Evolutionary conservation across 495 filamentous ascomycete species (phyloP), one percentile per base, ranked within the genome.

Genomic region (Xylaria sp.): DNA sequence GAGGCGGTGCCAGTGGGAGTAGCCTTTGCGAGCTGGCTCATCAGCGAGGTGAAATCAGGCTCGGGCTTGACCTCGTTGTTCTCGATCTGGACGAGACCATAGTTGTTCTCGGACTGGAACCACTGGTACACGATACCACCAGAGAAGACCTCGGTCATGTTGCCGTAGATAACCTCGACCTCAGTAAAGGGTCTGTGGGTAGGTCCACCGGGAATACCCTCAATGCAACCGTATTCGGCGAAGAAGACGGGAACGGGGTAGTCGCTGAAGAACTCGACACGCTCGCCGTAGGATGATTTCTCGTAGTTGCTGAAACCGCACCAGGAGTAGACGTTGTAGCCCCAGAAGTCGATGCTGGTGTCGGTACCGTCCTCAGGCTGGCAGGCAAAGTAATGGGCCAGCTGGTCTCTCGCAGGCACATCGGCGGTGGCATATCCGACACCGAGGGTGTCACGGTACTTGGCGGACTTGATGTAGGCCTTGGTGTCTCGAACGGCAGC

Each of bases 261-360:
- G 75, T 91, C 90, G 63, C 80, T 73, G 82, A 97, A 98, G 82
- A 97, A 93, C n/a, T 90, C 79, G 52, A 93, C 94, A 72, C 93
- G 90, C 41, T 85, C 86, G 73, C 90, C 85, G 81, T 93, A 99
- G 15, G 92, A 92, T 0, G 95, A 98, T 4, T 75, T 68, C 48
- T 81, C 69, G 77, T 91, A 95, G 71, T 86, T 87, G 71, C 90
- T 95, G 50, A 92, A 75, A 62, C 96, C 96, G 78, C 96, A 99
- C 96, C 96, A 99, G 37, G 93, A 95, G 85, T 98, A 98, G 84
- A 98, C 94, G 82, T 98, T 99, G 88, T 97, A 97, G 52, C 96
- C 96, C 93, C 93, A 98, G 85, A 95, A 98, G 80, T 98, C 95
- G 74, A 97, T 95, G 35, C 88, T 82, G 14, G 88, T 85, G 0